phyloP scores from a whole-genome alignment of 345 rosid genomes.

The Litchi chinensis region DNA sequence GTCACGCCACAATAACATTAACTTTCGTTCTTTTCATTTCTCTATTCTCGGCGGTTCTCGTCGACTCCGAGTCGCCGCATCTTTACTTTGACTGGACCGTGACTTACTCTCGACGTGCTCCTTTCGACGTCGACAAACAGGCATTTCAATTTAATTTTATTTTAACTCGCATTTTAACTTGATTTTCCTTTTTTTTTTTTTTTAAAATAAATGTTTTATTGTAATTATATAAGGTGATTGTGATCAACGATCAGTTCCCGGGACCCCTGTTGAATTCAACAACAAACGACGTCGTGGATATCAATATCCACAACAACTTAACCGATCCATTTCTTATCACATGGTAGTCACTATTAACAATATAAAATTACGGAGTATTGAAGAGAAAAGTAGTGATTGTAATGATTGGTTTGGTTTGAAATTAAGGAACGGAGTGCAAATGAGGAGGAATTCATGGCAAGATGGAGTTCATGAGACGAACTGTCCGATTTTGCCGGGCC shows the following conservation, averaged over 20 bases:
- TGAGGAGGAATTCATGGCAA: constrained; percentile 46
- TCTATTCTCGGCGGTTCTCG: not conserved
- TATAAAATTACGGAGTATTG: no score
- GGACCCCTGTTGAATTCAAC: constrained; percentile 39
- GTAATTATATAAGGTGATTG: constrained; percentile 26
- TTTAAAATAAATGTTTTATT: not conserved
- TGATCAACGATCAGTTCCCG: constrained; percentile 36
- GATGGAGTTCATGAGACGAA: constrained; percentile 47
- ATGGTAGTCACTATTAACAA: constrained; percentile 23
- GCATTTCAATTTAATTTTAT: constrained; percentile 11
- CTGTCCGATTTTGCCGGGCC: constrained; percentile 33
- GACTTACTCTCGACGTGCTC: constrained; percentile 42
- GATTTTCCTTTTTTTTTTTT: constrained; percentile 15
- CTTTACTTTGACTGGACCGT: constrained; percentile 49
- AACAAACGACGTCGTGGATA: constrained; percentile 33
- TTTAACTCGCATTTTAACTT: not conserved
- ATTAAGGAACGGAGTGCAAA: constrained; percentile 41
- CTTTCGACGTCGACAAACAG: constrained; percentile 53
- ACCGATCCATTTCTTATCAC: constrained; percentile 39
- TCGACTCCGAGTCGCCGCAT: constrained; percentile 28
- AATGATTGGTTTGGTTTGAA: no score
- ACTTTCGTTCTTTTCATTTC: not conserved
- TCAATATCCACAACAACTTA: constrained; percentile 31
- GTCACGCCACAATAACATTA: not conserved
- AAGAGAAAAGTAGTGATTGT: no score